Conservation (phyloP, 139 green algal species). For the Tetraselmis chui region DNA sequence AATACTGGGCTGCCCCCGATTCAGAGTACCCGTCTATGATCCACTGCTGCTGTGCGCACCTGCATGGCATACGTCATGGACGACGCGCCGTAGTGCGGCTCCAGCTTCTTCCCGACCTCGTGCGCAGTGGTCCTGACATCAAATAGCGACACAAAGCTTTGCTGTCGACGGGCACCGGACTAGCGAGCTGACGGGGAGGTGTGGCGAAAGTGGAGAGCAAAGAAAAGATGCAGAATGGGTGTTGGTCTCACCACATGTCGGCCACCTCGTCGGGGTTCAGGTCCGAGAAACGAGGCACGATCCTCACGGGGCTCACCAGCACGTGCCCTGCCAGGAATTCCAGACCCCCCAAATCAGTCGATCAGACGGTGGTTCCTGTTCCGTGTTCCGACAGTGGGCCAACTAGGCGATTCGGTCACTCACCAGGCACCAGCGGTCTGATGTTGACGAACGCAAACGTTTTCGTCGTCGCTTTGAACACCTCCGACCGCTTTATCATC, state of each 20-base stretch:
- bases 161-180: too few relatives aligned
- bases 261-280: constrained; percentile 70
- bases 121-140: constrained; percentile 34
- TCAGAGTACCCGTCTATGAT: too few relatives aligned
- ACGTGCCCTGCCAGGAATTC: constrained; percentile 83
- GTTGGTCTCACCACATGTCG: constrained; percentile 71
- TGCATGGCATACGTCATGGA: constrained; percentile 83
- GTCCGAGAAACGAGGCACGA: constrained; percentile 68
- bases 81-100: constrained; percentile 50
- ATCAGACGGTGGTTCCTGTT: too few relatives aligned
- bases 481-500: constrained; percentile 50
- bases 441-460: constrained; percentile 93
- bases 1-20: too few relatives aligned
- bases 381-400: too few relatives aligned
- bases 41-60: too few relatives aligned
- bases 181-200: not conserved
- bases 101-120: constrained; percentile 42
- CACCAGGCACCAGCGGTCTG: constrained; percentile 87
- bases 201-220: not conserved
- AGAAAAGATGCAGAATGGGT: not conserved
- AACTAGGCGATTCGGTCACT: too few relatives aligned
- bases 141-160: too few relatives aligned
- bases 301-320: constrained; percentile 70
- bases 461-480: constrained; percentile 63
- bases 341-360: too few relatives aligned